Base-by-base conservation (phyloP, 2,329 filamentous ascomycete genomes). In the Diplodia intermedia region DNA sequence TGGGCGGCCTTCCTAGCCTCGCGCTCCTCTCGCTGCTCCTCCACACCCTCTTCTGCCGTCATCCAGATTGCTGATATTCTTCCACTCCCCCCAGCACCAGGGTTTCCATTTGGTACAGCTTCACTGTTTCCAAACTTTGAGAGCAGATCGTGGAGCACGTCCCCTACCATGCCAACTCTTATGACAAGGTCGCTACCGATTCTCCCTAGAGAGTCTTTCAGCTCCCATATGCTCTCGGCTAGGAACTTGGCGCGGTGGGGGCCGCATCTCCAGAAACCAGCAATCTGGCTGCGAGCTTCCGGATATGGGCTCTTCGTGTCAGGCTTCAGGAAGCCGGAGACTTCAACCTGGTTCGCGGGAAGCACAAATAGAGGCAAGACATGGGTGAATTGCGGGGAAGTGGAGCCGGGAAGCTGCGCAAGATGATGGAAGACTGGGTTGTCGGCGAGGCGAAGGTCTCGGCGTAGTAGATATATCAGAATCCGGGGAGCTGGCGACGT, bases 331-430 rank as follows among this genome's bases (percentile, higher is more conserved):
- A 94, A 91, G 1, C 92, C 92, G 0, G 89, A 91, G 0, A 91
- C 82, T 75, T 94, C 91, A 26, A 94, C 81, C 72, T 94, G 91
- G 63, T 91, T 83, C 2, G 90, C 86, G 0, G 88, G 83, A 63
- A 93, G 88, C 23, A 92, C 81, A 74, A 89, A 92, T 50, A 93
- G 79, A 8, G 91, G 91, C 1, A 94, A 81, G 1, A 94, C 76
- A 75, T 94, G 90, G 1, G 89, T 91, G 79, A 77, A 76, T 69
- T 80, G 77, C 2, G 60, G 18, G 52, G 65, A 62, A 14, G 20
- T 53, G 12, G 66, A 60, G 12, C 18, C 50, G 26, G 38, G 71
- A 80, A 86, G 69, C 80, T 80, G 70, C 31, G 81, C 78, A 7
- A 85, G 78, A 69, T 84, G 82, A 74, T 92, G 84, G 23, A 94